Evolutionary conservation across 768 basidiomycete genomes (phyloP).

Genomic region (Lentinus tigrinus): DNA sequence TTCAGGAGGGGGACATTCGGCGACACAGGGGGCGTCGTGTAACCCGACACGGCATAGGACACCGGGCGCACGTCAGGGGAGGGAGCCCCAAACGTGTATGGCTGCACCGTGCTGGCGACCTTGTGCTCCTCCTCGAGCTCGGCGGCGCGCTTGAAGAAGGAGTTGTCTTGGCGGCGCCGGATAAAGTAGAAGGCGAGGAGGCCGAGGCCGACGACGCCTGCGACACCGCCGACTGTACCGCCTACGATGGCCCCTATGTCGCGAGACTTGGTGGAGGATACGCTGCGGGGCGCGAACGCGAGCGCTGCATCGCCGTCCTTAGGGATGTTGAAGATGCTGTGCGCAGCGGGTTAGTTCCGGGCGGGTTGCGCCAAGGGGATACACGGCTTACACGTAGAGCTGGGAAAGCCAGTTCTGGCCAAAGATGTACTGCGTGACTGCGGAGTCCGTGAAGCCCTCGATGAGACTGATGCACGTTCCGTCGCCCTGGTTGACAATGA

Average conservation of each 20-base stretch:
- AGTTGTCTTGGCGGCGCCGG: conserved; percentile 22
- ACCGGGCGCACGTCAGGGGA: neutral
- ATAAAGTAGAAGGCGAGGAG: conserved; percentile 27
- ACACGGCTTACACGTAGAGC: conserved; percentile 26
- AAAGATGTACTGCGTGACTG: conserved; percentile 22
- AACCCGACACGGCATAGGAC: neutral
- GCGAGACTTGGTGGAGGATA: conserved; percentile 13
- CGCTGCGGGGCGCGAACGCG: conserved; percentile 24
- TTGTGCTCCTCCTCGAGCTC: conserved; percentile 26
- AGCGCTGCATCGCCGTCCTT: conserved; percentile 18
- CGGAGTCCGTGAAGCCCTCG: conserved; percentile 26
- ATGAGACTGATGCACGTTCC: conserved; percentile 26
- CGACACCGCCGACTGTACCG: conserved; percentile 30
- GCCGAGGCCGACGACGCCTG: conserved; percentile 24
- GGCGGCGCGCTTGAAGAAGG: conserved; percentile 20
- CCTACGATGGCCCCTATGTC: conserved; percentile 31
- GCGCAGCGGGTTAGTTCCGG: neutral
- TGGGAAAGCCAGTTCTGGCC: conserved; percentile 27
- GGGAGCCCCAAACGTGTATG: conserved; percentile 19
- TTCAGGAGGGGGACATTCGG: conserved; percentile 17
- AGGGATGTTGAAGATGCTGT: conserved; percentile 28
- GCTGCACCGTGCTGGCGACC: conserved; percentile 24
- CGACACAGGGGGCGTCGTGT: neutral
- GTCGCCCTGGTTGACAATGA: conserved; percentile 19
- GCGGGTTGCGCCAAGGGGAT: neutral